Evolutionary conservation across 1,284 basidiomycete species (phyloP), one percentile per base, ranked within the genome.

Genomic region (Rhodotorula glutinis): DNA sequence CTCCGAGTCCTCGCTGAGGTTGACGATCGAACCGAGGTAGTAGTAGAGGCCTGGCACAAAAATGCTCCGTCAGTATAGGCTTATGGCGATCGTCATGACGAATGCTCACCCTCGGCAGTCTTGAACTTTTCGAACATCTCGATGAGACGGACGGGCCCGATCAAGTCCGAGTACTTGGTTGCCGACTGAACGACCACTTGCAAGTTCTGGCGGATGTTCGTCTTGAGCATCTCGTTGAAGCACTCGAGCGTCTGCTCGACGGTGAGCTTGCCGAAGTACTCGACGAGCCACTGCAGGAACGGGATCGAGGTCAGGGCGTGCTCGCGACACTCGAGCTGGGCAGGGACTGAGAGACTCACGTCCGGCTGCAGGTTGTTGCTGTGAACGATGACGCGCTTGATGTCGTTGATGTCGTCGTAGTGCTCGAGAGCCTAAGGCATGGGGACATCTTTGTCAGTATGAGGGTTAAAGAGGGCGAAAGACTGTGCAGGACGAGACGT

Each of bases 91-190:
- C n/a, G 8, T 23, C 4, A 23, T n/a, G 13, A 59, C 25, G 29
- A 5, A 46, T 13, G 19, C 80, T 62, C 74, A 85, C 88, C 90
- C 80, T 98, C 96, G 74, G 94, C 98, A 69, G 87, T 94, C 85
- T 98, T 98, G 87, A 93, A 98, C 60, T 88, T 87, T 81, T 98
- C 96, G 74, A 98, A 98, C 87, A 98, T 90, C 82, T 98, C 96
- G 75, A 99, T 98, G 67, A 99, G 84, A 80, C 94, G 93, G 80
- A 96, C 88, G 56, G 96, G 92, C 11, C 96, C 95, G 55, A 99
- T 86, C 66, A 99, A 90, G 77, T 98, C 96, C 19, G 94, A 98
- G 81, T 98, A 98, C 82, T 98, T 98, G 65, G 95, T 98, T 23
- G 96, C 94, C 76, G 98, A 93, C 81, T 98, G 95, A 56, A 98